These are phyloP conservation scores for Ascomycota sp. DNA, from an alignment of 2,329 filamentous ascomycete species.

Conservation along the genomic window DNA sequence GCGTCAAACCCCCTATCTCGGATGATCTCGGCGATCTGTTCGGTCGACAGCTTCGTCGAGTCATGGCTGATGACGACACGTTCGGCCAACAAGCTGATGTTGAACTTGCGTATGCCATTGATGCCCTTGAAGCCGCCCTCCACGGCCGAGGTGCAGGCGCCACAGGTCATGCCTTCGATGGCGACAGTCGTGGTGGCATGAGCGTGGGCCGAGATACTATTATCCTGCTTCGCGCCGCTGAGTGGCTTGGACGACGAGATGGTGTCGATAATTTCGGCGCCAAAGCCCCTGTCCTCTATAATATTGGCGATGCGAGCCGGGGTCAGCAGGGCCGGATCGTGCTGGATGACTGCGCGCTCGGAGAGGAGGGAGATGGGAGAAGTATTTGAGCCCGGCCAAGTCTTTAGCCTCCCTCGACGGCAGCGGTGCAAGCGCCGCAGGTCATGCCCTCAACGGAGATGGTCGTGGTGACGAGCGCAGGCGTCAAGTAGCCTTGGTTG, in stretches of 20 bases:
- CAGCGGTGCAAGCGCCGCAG: conserved; percentile 73
- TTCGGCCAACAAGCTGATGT: conserved; percentile 85
- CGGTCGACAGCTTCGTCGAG: conserved; percentile 43
- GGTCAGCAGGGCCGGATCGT: conserved; percentile 40
- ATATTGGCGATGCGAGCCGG: conserved; percentile 33
- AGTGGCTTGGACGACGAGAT: conserved; percentile 19
- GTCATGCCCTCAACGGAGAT: conserved; percentile 76
- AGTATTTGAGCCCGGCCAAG: conserved; percentile 49
- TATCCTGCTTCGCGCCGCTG: conserved; percentile 7
- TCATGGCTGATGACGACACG: conserved; percentile 79
- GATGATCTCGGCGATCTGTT: conserved; percentile 62
- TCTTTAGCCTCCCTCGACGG: conserved; percentile 62
- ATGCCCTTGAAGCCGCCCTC: conserved; percentile 62
- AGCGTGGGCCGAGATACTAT: conserved; percentile 13
- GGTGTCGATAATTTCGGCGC: conserved; percentile 57
- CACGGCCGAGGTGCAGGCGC: conserved; percentile 83
- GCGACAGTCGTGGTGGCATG: conserved; percentile 61
- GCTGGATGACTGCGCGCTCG: conserved; percentile 68
- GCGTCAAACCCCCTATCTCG: conserved; percentile 85
- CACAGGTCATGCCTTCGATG: conserved; percentile 94
- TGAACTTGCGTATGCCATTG: conserved; percentile 69
- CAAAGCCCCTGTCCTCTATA: conserved; percentile 59
- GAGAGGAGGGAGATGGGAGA: conserved; percentile 71
- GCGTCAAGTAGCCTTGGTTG: conserved; percentile 14
- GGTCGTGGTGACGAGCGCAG: conserved; percentile 43